These are phyloP conservation scores for Scleromitrula shiraiana DNA, from an alignment of 2,329 filamentous ascomycete genomes.

Conservation along the genomic window DNA sequence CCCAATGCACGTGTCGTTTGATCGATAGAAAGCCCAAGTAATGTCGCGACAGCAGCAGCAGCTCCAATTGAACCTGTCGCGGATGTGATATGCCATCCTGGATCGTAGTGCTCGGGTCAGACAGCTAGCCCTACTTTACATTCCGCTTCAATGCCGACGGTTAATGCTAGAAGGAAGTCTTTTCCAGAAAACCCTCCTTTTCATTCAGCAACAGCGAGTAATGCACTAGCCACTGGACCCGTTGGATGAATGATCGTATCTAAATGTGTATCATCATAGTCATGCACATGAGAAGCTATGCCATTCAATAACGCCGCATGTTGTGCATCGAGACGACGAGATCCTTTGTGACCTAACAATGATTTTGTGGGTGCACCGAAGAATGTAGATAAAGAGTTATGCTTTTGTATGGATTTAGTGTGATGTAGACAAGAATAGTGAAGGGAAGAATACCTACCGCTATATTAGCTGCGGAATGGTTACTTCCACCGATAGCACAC, in stretches of 20 bases:
- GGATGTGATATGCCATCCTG: conserved; percentile 47
- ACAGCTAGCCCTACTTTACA: conserved; percentile 45
- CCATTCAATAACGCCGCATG: conserved; percentile 46
- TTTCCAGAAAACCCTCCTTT: conserved; percentile 34
- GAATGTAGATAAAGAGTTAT: conserved; percentile 25
- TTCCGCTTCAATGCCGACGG: conserved; percentile 43
- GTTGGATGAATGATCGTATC: conserved; percentile 49
- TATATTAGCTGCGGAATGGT: conserved; percentile 18
- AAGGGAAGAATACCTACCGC: conserved; percentile 9
- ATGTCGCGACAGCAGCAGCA: conserved; percentile 42
- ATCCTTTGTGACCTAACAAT: conserved; percentile 29
- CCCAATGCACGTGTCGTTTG: conserved; percentile 44
- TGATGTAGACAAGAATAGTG: neutral
- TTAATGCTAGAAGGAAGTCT: conserved; percentile 43
- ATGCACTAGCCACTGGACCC: conserved; percentile 41
- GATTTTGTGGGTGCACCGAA: conserved; percentile 28
- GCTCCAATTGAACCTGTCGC: conserved; percentile 45
- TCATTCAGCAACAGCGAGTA: conserved; percentile 41
- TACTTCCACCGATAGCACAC: conserved; percentile 43
- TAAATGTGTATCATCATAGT: conserved; percentile 50
- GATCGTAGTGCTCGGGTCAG: conserved; percentile 46
- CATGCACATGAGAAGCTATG: conserved; percentile 46
- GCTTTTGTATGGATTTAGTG: conserved; percentile 9
- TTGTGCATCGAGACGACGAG: conserved; percentile 34
- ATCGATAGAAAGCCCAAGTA: conserved; percentile 34